Evolutionary conservation across 2,329 filamentous ascomycete genomes (phyloP).

Genomic region (Trichoderma sp.): DNA sequence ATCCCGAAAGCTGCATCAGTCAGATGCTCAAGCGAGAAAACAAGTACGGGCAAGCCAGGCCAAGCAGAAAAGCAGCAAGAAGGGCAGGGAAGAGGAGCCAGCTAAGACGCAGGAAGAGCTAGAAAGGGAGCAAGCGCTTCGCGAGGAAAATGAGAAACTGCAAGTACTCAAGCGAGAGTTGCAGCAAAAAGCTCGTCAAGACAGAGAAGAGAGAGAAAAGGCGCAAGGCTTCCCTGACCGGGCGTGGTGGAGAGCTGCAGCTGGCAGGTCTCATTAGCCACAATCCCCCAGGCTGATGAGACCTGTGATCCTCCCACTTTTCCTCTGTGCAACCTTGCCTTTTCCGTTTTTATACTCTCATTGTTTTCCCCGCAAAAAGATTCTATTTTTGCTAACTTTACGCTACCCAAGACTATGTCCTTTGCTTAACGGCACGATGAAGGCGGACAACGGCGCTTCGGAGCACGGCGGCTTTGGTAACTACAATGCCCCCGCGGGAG

Average conservation of each 20-base stretch:
- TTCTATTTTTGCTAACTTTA: conserved; percentile 24
- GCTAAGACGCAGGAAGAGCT: conserved; percentile 23
- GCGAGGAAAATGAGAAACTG: conserved; percentile 21
- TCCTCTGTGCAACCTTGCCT: neutral
- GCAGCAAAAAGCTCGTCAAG: conserved; percentile 23
- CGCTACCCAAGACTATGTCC: conserved; percentile 66
- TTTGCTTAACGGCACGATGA: conserved; percentile 79
- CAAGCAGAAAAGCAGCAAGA: conserved; percentile 13
- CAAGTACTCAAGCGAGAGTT: conserved; percentile 25
- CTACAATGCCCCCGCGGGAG: conserved; percentile 42
- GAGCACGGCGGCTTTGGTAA: conserved; percentile 61
- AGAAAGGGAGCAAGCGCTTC: conserved; percentile 21
- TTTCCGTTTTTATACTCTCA: neutral
- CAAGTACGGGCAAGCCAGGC: conserved; percentile 17
- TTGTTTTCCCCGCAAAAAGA: conserved; percentile 7
- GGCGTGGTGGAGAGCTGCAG: conserved; percentile 21
- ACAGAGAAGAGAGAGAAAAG: conserved; percentile 18
- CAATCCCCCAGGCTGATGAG: neutral
- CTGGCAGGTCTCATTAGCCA: conserved; percentile 26
- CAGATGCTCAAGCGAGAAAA: conserved; percentile 25
- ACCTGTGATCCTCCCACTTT: neutral
- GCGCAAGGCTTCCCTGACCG: conserved; percentile 13
- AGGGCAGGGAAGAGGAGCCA: conserved; percentile 21
- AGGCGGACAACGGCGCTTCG: conserved; percentile 53
- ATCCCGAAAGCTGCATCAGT: conserved; percentile 26